Evolutionary conservation across 805 yeast species (phyloP).

Genomic region (Spathaspora passalidarum): DNA sequence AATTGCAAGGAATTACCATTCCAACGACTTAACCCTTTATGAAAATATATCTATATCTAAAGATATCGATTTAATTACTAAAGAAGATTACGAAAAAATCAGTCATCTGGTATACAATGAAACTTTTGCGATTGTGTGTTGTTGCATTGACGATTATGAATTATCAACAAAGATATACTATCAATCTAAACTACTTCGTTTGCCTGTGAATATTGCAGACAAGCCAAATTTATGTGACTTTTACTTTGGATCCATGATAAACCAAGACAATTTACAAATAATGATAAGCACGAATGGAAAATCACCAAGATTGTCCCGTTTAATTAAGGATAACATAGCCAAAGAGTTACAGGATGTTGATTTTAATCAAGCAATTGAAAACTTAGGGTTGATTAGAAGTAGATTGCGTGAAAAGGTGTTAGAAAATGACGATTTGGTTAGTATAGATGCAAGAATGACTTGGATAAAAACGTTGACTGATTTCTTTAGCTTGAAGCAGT

Average conservation of each 20-base stretch:
- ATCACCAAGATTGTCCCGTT: slow-evolving; percentile 69
- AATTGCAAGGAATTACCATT: slow-evolving; percentile 42
- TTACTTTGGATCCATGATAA: slow-evolving; percentile 76
- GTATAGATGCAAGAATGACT: slow-evolving; percentile 61
- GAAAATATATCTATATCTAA: slow-evolving; percentile 19
- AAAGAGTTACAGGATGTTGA: slow-evolving; percentile 41
- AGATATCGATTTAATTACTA: slow-evolving; percentile 9
- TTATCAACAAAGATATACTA: slow-evolving; percentile 57
- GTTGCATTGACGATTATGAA: slow-evolving; percentile 71
- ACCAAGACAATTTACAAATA: slow-evolving; percentile 70
- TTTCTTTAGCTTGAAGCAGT: slow-evolving; percentile 51
- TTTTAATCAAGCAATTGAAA: slow-evolving; percentile 58
- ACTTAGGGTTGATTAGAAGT: slow-evolving; percentile 55
- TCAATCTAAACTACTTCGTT: slow-evolving; percentile 37
- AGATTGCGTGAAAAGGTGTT: slow-evolving; percentile 43
- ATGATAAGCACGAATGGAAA: slow-evolving; percentile 84
- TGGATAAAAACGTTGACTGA: slow-evolving; percentile 71
- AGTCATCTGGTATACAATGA: slow-evolving; percentile 31
- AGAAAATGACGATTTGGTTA: slow-evolving; percentile 45
- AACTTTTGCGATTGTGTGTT: slow-evolving; percentile 62
- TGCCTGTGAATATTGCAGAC: slow-evolving; percentile 80
- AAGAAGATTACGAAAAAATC: slow-evolving; percentile 22
- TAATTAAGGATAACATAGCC: slow-evolving; percentile 52
- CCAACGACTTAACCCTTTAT: slow-evolving; percentile 50
- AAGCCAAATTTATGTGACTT: slow-evolving; percentile 83